Conservation (phyloP, 2,329 filamentous ascomycete genomes). For the Ophiobolus disseminans region DNA sequence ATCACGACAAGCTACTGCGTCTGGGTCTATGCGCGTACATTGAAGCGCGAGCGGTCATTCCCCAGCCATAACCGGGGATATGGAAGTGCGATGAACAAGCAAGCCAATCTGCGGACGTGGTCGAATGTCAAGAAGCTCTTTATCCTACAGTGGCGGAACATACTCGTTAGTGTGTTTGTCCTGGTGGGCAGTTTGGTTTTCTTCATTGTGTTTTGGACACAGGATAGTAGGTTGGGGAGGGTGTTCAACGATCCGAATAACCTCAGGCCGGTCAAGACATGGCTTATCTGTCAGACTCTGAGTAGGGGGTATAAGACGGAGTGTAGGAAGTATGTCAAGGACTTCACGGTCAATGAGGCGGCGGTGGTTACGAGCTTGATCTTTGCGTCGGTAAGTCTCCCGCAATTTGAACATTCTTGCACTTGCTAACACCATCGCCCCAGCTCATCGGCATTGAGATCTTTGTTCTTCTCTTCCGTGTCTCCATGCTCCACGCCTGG, state of each 20-base stretch:
- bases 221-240: conserved; percentile 31
- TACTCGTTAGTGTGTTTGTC: conserved; percentile 34
- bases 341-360: conserved; percentile 25
- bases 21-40: conserved; percentile 40
- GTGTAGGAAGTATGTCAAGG: conserved; percentile 33
- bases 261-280: conserved; percentile 29
- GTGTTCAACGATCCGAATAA: conserved; percentile 28
- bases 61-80: not conserved
- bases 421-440: not conserved
- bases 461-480: conserved; percentile 41
- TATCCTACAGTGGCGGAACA: conserved; percentile 38
- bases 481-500: conserved; percentile 37
- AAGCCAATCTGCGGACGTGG: conserved; percentile 26
- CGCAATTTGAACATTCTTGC: not conserved
- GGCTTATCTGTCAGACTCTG: conserved; percentile 11
- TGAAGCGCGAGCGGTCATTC: conserved; percentile 18
- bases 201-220: conserved; percentile 37
- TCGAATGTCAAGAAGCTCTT: conserved; percentile 30
- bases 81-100: not conserved
- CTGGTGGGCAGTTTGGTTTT: conserved; percentile 36
- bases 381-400: conserved; percentile 33
- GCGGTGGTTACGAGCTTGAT: conserved; percentile 31
- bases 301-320: conserved; percentile 28
- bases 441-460: conserved; percentile 48
- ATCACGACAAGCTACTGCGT: conserved; percentile 45